phyloP scores from a whole-genome alignment of 352 stramenopile genomes.

The Globisporangium acanthophoron region DNA sequence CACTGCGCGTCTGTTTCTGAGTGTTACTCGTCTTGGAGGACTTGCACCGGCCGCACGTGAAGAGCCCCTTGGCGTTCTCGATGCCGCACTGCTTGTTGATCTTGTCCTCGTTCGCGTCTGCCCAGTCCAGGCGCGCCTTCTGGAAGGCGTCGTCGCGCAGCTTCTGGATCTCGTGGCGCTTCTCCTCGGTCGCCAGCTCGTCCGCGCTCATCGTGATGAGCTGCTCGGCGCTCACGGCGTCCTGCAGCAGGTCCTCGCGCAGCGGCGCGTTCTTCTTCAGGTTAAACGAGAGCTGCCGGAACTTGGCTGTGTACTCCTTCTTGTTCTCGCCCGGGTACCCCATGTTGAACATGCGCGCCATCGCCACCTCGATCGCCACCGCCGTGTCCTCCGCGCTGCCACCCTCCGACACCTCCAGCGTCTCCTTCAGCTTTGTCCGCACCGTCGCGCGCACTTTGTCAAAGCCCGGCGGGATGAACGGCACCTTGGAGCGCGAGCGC shows the following conservation, averaged over 20 bases:
- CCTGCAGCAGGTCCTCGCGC: conserved; percentile 65
- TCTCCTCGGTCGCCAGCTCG: conserved; percentile 85
- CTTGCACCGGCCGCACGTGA: conserved; percentile 93
- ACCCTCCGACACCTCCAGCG: conserved; percentile 43
- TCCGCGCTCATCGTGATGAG: conserved; percentile 81
- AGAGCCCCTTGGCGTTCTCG: conserved; percentile 70
- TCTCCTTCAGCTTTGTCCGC: conserved; percentile 78
- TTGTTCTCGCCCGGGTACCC: conserved; percentile 70
- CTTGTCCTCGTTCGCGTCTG: conserved; percentile 87
- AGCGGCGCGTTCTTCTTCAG: conserved; percentile 87
- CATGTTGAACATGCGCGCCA: conserved; percentile 69
- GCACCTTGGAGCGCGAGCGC: conserved; percentile 6
- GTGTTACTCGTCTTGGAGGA: conserved; percentile 95
- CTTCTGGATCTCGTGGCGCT: conserved; percentile 80
- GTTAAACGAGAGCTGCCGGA: conserved; percentile 88
- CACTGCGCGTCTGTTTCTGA: conserved; percentile 96
- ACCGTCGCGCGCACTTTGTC: conserved; percentile 76
- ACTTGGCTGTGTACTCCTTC: conserved; percentile 88
- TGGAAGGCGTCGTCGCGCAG: conserved; percentile 81
- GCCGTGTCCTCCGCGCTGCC: conserved; percentile 48
- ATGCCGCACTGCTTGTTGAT: conserved; percentile 90
- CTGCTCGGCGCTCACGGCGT: conserved; percentile 64
- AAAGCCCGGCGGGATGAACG: conserved; percentile 63
- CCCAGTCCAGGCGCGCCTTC: conserved; percentile 84
- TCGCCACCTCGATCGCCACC: conserved; percentile 64